Evolutionary conservation across 1,284 basidiomycete species (phyloP), one percentile per base, ranked within the genome.

Genomic region (Butyriboletus appendiculatus): DNA sequence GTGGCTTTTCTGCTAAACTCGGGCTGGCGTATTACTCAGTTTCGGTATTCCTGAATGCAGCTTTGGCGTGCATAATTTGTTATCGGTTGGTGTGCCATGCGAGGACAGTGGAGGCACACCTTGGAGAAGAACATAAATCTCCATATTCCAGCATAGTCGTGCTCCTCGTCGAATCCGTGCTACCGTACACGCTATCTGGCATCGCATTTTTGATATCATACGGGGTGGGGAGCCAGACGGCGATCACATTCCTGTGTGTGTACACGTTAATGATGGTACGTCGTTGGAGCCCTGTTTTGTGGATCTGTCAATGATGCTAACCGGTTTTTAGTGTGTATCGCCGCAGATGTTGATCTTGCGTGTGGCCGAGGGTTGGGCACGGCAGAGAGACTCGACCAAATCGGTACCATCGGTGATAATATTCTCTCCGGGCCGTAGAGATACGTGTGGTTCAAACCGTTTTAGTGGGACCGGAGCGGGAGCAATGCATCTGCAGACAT

Each of bases 271-370:
- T 60, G 34, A 62, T 49, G 47, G 60, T 56, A 24, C 15, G 48
- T 24, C 10, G 11, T 35, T 11, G 24, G 20, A 12, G 24, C 12
- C 7, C 24, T 30, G 4, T 5, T 26, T 6, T 24, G 15, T 11
- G 15, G 14, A 20, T 20, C 6, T 14, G 2, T 15, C 18, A 20
- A 20, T 16, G 38, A 12, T 37, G 39, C 22, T 38, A 34, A 48
- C 12, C 14, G 5, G 12, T 12, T 16, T 33, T 2, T 16, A 61
- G 60, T 62, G 55, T 34, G 39, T 63, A 26, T 59, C 62, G 7
- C 53, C 60, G 3, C 60, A 62, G 39, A 50, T 62, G 49, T 37
- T 64, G 26, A 64, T 63, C 33, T 42, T 64, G n/a, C 54, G 58
- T 1, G 58, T 63, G 33, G 52, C 49, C 5, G 33, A 37, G 30